Base-by-base conservation (phyloP, 2,329 filamentous ascomycete species). In the Didymella sp. region DNA sequence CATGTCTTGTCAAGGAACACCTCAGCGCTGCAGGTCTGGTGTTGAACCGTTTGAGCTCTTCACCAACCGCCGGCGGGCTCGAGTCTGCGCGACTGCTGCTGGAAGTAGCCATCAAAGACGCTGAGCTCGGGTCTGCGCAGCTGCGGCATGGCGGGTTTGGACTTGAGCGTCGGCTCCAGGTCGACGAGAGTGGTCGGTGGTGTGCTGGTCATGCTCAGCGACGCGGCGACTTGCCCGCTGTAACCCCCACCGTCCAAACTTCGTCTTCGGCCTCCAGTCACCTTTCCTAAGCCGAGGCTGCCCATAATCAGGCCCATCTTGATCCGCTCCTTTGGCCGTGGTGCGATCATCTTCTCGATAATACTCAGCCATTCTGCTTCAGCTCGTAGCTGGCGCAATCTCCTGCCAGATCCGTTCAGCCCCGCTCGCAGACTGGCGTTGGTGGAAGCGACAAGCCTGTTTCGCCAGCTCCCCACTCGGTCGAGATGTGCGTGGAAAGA, bases 401-500 rank as follows among this genome's bases (percentile, higher is more conserved):
- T 66, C 21, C 73, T 61, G 2, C 72, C 70, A 6, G 70, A 68
- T 13, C 71, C 70, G 17, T 68, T 64, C 7, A 68, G 51, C 0
- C 70, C 73, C 8, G 66, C 71, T 12, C 72, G 64, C 11, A 73
- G 66, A 6, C 64, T 65, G 0, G 71, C 68, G 22, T 65, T 76
- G 6, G 67, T 73, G 6, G 69, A 63, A 43, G 69, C 73, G 19
- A 68, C 68, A 21, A 73, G 62, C 15, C 71, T 62, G 56, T 67
- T 74, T 13, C 71, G 67, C 73, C 69, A 75, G 45, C 63, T 72
- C 15, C 56, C 66, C 0, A 77, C 75, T 6, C 71, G 71, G 37
- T 76, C 74, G 2, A 76, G 62, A 52, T 78, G 75, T 8, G 72
- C 71, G 47, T 78, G 76, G 65, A 76, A 78, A 3, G 70, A 74